Evolutionary conservation across 176 grass and related monocot species (phyloP).

Genomic region (Rhynchospora tenuis): DNA sequence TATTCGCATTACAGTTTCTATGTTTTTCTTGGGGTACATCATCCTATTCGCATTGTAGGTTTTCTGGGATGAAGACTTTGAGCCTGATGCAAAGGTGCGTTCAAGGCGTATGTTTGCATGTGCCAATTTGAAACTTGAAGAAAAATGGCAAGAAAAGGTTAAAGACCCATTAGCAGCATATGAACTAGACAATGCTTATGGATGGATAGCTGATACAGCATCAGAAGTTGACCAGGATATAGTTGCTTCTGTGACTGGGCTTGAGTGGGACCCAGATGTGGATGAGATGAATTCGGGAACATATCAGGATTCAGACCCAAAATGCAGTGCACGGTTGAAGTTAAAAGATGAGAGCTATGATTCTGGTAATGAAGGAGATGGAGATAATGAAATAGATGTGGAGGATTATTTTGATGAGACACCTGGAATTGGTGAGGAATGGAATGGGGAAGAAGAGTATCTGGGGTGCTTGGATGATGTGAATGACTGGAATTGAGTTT

Average conservation of each 20-base stretch:
- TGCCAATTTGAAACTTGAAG: slow-evolving; percentile 12
- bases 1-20: neutral
- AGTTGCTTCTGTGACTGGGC: neutral
- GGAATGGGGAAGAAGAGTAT: neutral
- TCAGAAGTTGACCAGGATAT: neutral
- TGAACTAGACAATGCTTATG: slow-evolving; percentile 2
- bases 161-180: neutral
- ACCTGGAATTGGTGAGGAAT: neutral
- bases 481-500: slow-evolving; percentile 3
- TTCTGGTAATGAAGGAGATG: neutral
- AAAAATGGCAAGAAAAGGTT: neutral
- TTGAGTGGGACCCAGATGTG: neutral
- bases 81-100: neutral
- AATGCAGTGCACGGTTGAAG: neutral
- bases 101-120: neutral
- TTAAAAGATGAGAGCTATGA: neutral
- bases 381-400: neutral
- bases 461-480: neutral
- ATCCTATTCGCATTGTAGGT: neutral
- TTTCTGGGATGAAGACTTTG: neutral
- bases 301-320: neutral
- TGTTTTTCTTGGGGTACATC: neutral
- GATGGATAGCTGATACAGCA: neutral
- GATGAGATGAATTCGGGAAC: neutral
- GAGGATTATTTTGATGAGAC: slow-evolving; percentile 7